Base-by-base conservation (phyloP, 179 eudicot species). In the Carnegiea gigantea region DNA sequence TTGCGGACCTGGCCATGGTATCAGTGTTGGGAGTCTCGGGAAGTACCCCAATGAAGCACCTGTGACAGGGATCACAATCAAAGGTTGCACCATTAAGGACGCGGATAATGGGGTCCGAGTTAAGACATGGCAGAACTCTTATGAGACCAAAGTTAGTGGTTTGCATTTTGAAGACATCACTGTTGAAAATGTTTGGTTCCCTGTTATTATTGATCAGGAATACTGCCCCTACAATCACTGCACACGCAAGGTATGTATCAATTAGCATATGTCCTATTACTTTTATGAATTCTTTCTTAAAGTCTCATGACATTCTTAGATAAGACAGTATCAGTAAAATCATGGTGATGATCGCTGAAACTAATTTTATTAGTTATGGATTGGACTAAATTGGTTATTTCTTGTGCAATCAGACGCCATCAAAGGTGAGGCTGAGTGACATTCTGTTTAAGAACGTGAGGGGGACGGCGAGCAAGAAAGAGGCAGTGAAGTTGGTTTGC, bases 1-100 rank as follows among this genome's bases (percentile, higher is more conserved):
- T 4, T 90, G 93, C 70, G 91, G 91, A 0, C 93, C 90, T 0
- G 91, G 93, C 20, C 93, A 85, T 59, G 93, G 93, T 70, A 89
- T 90, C 38, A 86, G 89, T 68, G 79, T 90, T 2, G 91, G 93
- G 60, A 90, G 93, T 73, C 87, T 90, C 10, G 91, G 93, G 5
- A 77, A 75, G 81, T 82, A 86, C 85, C 83, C 77, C 0, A 82
- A 86, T 10, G 90, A 90, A 77, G 85, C 83, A 11, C 83, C 86
- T 0, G 88, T 88, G 24, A 13, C 10, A 0, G 88, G 82, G 5
- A 73, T 90, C 64, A 70, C 73, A 4, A 80, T 90, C 4, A 86
- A 44, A 83, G 76, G 79, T 23, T 88, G 90, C 83, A 81, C 86
- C 48, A 21, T 90, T 17, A 82, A 18, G 21, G 24, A 73, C 68